These are phyloP conservation scores for Ceratocystis destructans DNA, from an alignment of 2,329 filamentous ascomycete species.

Conservation along the genomic window DNA sequence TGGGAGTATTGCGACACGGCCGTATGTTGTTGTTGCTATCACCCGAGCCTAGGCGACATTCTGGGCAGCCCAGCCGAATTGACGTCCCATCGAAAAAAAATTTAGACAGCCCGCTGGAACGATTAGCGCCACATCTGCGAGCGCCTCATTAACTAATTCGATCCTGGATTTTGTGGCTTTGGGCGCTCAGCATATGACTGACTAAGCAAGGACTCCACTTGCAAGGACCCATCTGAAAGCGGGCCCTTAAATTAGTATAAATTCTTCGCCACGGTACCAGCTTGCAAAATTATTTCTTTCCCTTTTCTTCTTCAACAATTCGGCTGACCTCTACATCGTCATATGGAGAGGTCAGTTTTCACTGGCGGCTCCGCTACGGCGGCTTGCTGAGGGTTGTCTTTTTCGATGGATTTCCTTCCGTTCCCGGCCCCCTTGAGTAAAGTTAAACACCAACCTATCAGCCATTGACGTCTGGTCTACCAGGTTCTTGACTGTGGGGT, in stretches of 20 bases:
- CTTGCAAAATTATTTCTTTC: slow-evolving; percentile 20
- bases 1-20: slow-evolving; percentile 2
- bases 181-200: background rate
- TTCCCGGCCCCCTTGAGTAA: slow-evolving; percentile 41
- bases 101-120: slow-evolving; percentile 6
- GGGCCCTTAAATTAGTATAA: slow-evolving; percentile 17
- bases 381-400: slow-evolving; percentile 41
- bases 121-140: slow-evolving; percentile 12
- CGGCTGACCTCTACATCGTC: slow-evolving; percentile 37
- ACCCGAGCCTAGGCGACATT: slow-evolving; percentile 9
- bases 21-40: slow-evolving; percentile 2
- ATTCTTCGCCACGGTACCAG: slow-evolving; percentile 9
- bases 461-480: slow-evolving; percentile 29
- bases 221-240: slow-evolving; percentile 3
- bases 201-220: slow-evolving; percentile 16
- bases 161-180: background rate
- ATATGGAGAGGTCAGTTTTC: slow-evolving; percentile 33
- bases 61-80: background rate
- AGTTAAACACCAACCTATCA: slow-evolving; percentile 35
- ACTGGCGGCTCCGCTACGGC: slow-evolving; percentile 38
- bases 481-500: slow-evolving; percentile 40
- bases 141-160: slow-evolving; percentile 1
- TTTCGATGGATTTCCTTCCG: slow-evolving; percentile 40
- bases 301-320: slow-evolving; percentile 32
- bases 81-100: slow-evolving; percentile 16